These are phyloP conservation scores for Suillus bovinus DNA, from an alignment of 768 basidiomycete genomes.

Conservation along the genomic window DNA sequence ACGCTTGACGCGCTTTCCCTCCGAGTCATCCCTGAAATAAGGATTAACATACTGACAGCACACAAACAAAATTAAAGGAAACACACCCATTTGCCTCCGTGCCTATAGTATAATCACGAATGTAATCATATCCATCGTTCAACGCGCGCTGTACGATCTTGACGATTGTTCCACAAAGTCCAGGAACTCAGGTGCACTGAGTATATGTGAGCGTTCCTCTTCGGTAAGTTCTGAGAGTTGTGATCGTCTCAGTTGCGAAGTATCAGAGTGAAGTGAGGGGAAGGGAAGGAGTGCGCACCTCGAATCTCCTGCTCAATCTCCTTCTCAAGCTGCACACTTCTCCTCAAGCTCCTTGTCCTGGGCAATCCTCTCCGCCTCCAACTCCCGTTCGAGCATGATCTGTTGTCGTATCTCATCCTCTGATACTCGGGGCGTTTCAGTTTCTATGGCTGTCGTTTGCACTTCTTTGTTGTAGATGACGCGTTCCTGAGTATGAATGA, in stretches of 20 bases:
- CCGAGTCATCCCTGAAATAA: slow-evolving; percentile 75
- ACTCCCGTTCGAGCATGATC: slow-evolving; percentile 63
- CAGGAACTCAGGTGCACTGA: slow-evolving; percentile 87
- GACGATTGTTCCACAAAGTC: slow-evolving; percentile 95
- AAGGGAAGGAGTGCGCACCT: slow-evolving; percentile 42
- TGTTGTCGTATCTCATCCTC: slow-evolving; percentile 80
- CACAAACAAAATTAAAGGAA: slow-evolving; percentile 12
- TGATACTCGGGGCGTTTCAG: slow-evolving; percentile 46
- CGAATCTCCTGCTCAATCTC: slow-evolving; percentile 87
- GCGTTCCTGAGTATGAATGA: slow-evolving; percentile 52
- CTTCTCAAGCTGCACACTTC: slow-evolving; percentile 77
- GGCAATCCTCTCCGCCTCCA: slow-evolving; percentile 65
- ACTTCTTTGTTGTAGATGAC: slow-evolving; percentile 85
- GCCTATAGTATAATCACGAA: slow-evolving; percentile 93
- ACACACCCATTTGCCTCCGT: slow-evolving; percentile 83
- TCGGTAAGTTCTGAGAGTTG: slow-evolving; percentile 70
- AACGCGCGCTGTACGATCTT: slow-evolving; percentile 95
- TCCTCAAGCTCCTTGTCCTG: slow-evolving; percentile 81
- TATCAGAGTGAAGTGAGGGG: neutral
- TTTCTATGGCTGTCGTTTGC: slow-evolving; percentile 70
- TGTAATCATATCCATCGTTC: slow-evolving; percentile 96
- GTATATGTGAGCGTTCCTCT: slow-evolving; percentile 79
- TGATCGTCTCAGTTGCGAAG: slow-evolving; percentile 7
- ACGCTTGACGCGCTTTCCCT: slow-evolving; percentile 87
- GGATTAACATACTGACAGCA: neutral